These are phyloP conservation scores for Phytophthora fragariaefolia DNA, from an alignment of 352 stramenopile genomes.

Conservation along the genomic window DNA sequence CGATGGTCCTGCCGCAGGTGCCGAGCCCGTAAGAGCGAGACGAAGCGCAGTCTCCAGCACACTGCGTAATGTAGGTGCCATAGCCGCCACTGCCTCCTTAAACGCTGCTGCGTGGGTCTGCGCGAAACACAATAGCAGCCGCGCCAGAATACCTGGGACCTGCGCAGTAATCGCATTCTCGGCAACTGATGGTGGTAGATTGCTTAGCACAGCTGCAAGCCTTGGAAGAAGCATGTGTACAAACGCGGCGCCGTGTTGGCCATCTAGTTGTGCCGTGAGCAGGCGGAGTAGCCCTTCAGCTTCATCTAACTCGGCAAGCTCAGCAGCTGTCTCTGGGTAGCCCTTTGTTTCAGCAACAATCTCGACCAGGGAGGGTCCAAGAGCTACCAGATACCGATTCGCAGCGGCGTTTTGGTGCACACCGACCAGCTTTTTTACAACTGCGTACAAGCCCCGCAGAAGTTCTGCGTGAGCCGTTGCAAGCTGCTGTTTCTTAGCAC, in stretches of 20 bases:
- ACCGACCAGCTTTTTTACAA: slow-evolving; percentile 59
- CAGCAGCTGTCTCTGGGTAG: slow-evolving; percentile 28
- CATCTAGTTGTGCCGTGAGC: slow-evolving; percentile 55
- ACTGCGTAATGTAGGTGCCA: slow-evolving; percentile 42
- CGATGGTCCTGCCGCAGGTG: slow-evolving; percentile 7
- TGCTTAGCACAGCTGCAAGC: slow-evolving; percentile 47
- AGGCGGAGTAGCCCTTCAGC: slow-evolving; percentile 58
- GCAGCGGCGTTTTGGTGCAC: slow-evolving; percentile 39
- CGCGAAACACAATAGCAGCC: slow-evolving; percentile 58
- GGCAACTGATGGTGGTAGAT: slow-evolving; percentile 11
- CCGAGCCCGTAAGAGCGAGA: slow-evolving; percentile 46
- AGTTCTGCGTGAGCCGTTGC: slow-evolving; percentile 32
- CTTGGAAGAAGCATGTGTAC: slow-evolving; percentile 68
- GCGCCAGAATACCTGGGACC: slow-evolving; percentile 36
- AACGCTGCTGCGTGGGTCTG: slow-evolving; percentile 59
- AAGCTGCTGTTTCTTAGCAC: slow-evolving; percentile 28
- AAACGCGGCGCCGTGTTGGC: slow-evolving; percentile 51
- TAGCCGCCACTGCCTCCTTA: slow-evolving; percentile 56
- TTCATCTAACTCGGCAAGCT: slow-evolving; percentile 48
- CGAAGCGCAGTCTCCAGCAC: slow-evolving; percentile 55
- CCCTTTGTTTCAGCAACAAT: slow-evolving; percentile 30
- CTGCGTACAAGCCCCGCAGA: slow-evolving; percentile 41
- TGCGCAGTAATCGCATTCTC: slow-evolving; percentile 28
- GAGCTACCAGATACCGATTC: slow-evolving; percentile 53
- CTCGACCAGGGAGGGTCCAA: slow-evolving; percentile 51